These are phyloP conservation scores for Lojkania enalia DNA, from an alignment of 2,329 filamentous ascomycete species.

Conservation along the genomic window DNA sequence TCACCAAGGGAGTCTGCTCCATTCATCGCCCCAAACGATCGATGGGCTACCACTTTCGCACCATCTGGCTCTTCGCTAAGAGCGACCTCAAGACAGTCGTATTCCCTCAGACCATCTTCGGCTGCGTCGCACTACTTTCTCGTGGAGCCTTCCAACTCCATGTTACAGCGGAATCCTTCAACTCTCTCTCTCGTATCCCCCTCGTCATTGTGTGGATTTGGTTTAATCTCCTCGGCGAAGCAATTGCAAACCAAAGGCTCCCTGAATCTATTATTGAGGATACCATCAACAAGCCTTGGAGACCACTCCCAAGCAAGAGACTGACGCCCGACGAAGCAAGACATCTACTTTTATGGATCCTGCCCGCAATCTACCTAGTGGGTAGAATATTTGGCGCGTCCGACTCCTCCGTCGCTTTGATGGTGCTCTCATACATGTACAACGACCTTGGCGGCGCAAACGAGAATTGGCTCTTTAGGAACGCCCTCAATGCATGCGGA, in stretches of 20 bases:
- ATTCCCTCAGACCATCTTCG: slow-evolving; percentile 15
- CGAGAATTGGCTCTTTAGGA: slow-evolving; percentile 6
- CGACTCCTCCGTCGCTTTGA: slow-evolving; percentile 2
- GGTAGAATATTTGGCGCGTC: neutral
- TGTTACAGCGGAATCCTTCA: neutral
- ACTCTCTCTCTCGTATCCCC: neutral
- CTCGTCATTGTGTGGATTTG: slow-evolving; percentile 4
- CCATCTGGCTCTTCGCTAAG: slow-evolving; percentile 19
- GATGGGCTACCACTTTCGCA: slow-evolving; percentile 8
- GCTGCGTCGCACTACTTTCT: slow-evolving; percentile 2
- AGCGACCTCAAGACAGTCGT: slow-evolving; percentile 23
- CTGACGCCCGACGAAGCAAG: slow-evolving; percentile 21
- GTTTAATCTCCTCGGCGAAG: slow-evolving; percentile 44
- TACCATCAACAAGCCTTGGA: slow-evolving; percentile 45
- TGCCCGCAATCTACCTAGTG: slow-evolving; percentile 3
- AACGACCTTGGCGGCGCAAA: slow-evolving; percentile 6
- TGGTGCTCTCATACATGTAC: slow-evolving; percentile 9
- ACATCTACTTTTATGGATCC: slow-evolving; percentile 1
- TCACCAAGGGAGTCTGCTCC: too few species aligned
- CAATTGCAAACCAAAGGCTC: slow-evolving; percentile 43
- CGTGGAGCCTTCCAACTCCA: neutral
- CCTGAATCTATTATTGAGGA: slow-evolving; percentile 42
- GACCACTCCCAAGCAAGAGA: slow-evolving; percentile 24
- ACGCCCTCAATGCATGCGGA: slow-evolving; percentile 4
- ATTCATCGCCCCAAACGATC: too few species aligned